Percentiles rank a stretch among this genome's conserved stretches.
Evolutionary conservation across 2,329 filamentous ascomycete genomes (phyloP).

Genomic region (Hypocrella siamensis): DNA sequence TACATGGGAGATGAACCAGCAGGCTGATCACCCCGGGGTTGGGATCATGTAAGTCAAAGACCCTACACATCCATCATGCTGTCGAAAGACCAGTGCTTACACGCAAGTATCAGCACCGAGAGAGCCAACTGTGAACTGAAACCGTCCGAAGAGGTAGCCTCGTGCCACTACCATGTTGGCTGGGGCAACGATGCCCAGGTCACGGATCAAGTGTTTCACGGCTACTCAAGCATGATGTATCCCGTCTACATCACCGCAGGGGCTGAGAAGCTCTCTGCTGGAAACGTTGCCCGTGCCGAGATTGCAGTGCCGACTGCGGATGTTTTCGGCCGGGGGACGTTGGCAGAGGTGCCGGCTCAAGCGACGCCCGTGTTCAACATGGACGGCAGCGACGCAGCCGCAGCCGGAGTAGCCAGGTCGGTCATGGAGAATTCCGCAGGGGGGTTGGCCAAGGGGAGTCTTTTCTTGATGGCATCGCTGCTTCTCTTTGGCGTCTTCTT

Average conservation of each 20-base stretch:
- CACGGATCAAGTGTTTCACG: constrained; percentile 4
- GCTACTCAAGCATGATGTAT: constrained; percentile 8
- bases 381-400: too few species aligned
- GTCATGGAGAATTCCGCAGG: too few species aligned
- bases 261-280: constrained; percentile 15
- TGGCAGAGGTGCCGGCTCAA: not conserved
- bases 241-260: constrained; percentile 23
- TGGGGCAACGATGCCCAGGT: not conserved
- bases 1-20: constrained; percentile 9
- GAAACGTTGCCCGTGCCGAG: constrained; percentile 1
- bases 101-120: too few species aligned
- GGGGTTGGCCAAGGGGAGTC: too few species aligned
- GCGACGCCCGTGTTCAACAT: not conserved
- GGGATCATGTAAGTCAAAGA: not conserved
- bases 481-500: too few species aligned
- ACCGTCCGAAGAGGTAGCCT: constrained; percentile 8
- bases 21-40: not conserved
- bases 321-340: not conserved
- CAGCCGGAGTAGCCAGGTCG: too few species aligned
- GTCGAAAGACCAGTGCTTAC: too few species aligned
- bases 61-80: not conserved
- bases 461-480: too few species aligned
- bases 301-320: not conserved
- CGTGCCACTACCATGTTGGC: constrained; percentile 8
- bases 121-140: constrained; percentile 11